phyloP scores from a whole-genome alignment of 805 yeast species.

The Ogataea populi-albae region DNA sequence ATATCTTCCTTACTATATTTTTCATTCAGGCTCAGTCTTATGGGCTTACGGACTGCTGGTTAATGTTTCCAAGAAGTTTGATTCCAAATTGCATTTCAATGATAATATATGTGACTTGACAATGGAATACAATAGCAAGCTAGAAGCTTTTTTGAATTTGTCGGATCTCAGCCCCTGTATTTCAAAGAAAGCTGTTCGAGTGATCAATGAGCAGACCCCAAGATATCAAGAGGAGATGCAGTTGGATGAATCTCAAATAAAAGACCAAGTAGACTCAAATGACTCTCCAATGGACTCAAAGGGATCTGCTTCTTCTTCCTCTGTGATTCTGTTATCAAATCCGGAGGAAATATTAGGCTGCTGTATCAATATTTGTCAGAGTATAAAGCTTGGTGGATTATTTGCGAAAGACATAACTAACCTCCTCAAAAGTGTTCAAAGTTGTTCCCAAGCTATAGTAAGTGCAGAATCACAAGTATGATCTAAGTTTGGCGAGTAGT shows the following conservation, averaged over 20 bases:
- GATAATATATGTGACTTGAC: slow-evolving; percentile 4
- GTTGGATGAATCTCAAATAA: not conserved
- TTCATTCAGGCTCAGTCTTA: slow-evolving; percentile 8
- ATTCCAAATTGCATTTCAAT: not conserved
- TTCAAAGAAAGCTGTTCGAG: not conserved
- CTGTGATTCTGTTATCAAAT: not conserved
- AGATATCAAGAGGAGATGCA: not conserved
- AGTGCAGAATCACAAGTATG: slow-evolving; percentile 1
- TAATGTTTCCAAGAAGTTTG: slow-evolving; percentile 8
- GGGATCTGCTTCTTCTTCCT: not conserved
- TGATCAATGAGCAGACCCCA: not conserved
- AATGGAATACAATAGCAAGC: slow-evolving; percentile 2
- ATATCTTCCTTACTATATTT: slow-evolving; percentile 6
- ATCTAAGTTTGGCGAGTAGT: too few species aligned
- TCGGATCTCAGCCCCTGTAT: slow-evolving; percentile 7
- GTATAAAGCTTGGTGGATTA: slow-evolving; percentile 1
- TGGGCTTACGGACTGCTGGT: slow-evolving; percentile 11
- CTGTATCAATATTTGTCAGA: slow-evolving; percentile 1
- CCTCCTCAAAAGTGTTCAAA: slow-evolving; percentile 1
- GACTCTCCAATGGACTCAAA: too few species aligned
- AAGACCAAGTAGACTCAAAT: too few species aligned
- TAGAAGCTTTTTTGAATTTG: slow-evolving; percentile 4
- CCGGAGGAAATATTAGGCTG: slow-evolving; percentile 2
- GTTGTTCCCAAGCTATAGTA: slow-evolving; percentile 1
- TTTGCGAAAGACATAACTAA: slow-evolving; percentile 2